A percentile compares a stretch with the other conserved stretches of the same genome.
Conservation (phyloP, 805 yeast genomes). For the Candida quercuum region DNA sequence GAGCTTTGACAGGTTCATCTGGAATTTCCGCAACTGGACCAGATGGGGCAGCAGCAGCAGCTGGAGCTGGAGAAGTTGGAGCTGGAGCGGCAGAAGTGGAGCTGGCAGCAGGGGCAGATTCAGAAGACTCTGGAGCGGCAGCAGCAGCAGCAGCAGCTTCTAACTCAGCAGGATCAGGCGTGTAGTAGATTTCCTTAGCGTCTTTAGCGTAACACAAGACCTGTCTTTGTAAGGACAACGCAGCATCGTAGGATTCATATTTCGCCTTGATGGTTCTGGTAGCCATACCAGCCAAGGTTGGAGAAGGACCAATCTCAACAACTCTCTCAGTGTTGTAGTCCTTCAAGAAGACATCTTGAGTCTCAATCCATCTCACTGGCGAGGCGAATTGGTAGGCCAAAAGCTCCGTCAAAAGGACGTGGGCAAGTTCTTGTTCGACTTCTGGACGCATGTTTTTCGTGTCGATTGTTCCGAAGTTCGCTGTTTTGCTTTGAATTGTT, state of each 20-base stretch:
- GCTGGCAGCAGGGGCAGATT: conserved; percentile 51
- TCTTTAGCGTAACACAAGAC: conserved; percentile 94
- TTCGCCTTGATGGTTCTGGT: conserved; percentile 88
- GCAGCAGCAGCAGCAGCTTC: conserved; percentile 28
- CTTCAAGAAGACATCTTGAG: conserved; percentile 94
- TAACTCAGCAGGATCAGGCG: conserved; percentile 61
- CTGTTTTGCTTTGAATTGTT: too few relatives aligned
- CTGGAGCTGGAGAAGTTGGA: conserved; percentile 52
- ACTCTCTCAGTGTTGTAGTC: conserved; percentile 95
- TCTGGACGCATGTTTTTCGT: conserved; percentile 77
- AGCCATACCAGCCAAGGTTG: conserved; percentile 98
- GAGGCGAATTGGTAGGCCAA: conserved; percentile 98
- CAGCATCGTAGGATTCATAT: conserved; percentile 97
- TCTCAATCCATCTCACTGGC: conserved; percentile 99
- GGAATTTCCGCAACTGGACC: conserved; percentile 82
- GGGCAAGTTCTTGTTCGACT: conserved; percentile 96
- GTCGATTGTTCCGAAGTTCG: conserved; percentile 1
- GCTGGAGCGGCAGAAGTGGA: conserved; percentile 53
- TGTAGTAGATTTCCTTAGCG: conserved; percentile 92
- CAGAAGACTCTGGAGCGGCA: conserved; percentile 32
- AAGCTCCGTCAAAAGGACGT: conserved; percentile 87
- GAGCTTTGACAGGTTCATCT: conserved; percentile 87
- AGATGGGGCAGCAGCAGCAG: conserved; percentile 62
- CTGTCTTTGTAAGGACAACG: conserved; percentile 80
- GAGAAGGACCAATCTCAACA: conserved; percentile 98